phyloP scores from a whole-genome alignment of 768 basidiomycete genomes.

The Cystofilobasidium capitatum region DNA sequence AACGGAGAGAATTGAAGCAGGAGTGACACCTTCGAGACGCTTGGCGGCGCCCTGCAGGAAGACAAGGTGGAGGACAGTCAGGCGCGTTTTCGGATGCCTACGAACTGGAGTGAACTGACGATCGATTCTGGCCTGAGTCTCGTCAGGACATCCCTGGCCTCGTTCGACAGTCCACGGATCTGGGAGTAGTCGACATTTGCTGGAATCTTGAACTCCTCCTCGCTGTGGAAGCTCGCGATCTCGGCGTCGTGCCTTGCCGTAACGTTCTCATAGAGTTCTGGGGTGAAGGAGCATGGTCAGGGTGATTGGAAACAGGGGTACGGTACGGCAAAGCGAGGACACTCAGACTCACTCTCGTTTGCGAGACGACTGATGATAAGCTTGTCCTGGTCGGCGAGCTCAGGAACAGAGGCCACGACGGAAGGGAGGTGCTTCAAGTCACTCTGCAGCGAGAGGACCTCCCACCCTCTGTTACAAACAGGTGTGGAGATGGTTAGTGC shows the following conservation, averaged over 20 bases:
- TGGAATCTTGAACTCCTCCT: slow-evolving; percentile 63
- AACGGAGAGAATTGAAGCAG: slow-evolving; percentile 37
- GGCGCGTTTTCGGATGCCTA: neutral
- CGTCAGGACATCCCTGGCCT: slow-evolving; percentile 59
- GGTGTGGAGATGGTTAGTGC: neutral
- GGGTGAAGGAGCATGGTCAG: neutral
- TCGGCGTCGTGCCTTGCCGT: slow-evolving; percentile 66
- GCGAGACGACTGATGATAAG: slow-evolving; percentile 53
- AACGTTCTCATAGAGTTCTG: slow-evolving; percentile 41
- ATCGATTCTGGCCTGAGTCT: slow-evolving; percentile 58
- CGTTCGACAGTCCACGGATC: slow-evolving; percentile 62
- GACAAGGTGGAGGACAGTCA: neutral
- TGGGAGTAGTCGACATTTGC: slow-evolving; percentile 58
- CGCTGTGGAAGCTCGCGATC: slow-evolving; percentile 59
- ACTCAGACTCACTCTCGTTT: slow-evolving; percentile 54
- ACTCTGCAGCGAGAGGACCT: slow-evolving; percentile 54
- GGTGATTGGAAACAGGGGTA: neutral
- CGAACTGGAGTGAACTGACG: slow-evolving; percentile 40
- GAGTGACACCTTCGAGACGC: slow-evolving; percentile 89
- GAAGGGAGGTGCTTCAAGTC: too few species aligned
- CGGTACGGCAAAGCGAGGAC: neutral
- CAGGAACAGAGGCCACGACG: slow-evolving; percentile 45
- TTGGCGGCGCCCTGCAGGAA: slow-evolving; percentile 71
- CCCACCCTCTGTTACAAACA: too few species aligned
- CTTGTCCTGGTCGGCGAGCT: slow-evolving; percentile 47